Evolutionary conservation across 1,284 basidiomycete species (phyloP).

Genomic region (Xerocomus amazonicus): DNA sequence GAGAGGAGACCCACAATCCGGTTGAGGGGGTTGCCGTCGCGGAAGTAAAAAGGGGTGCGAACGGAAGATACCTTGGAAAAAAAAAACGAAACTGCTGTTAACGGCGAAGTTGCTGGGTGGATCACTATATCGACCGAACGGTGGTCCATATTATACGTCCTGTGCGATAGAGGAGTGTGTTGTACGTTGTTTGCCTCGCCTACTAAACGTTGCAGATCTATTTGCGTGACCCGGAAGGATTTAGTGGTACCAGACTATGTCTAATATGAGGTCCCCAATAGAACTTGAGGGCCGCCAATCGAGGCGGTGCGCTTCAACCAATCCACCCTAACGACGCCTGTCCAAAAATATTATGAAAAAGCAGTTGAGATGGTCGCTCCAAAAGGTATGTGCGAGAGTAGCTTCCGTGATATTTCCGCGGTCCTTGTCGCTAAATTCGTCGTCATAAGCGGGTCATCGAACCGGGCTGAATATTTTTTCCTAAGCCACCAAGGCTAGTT

Average conservation of each 20-base stretch:
- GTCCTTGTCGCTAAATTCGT: constrained; percentile 58
- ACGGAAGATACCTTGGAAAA: too few species aligned
- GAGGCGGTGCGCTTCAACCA: constrained; percentile 48
- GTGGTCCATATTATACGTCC: constrained; percentile 73
- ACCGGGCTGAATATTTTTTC: constrained; percentile 26
- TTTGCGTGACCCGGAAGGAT: constrained; percentile 63
- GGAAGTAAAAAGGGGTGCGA: not conserved
- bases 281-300: constrained; percentile 55
- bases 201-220: constrained; percentile 42
- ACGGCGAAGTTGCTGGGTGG: constrained; percentile 55
- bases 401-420: not conserved
- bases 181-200: constrained; percentile 5
- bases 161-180: not conserved
- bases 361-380: constrained; percentile 68
- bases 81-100: too few species aligned
- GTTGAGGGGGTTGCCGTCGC: not conserved
- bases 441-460: constrained; percentile 55
- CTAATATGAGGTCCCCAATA: constrained; percentile 57
- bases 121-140: constrained; percentile 47
- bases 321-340: constrained; percentile 40
- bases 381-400: constrained; percentile 52
- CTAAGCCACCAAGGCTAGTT: not conserved
- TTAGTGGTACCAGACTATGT: constrained; percentile 48
- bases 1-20: too few species aligned
- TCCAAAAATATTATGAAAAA: constrained; percentile 57